Base-by-base conservation (phyloP, 345 rosid genomes). In the Gossypium bickii region DNA sequence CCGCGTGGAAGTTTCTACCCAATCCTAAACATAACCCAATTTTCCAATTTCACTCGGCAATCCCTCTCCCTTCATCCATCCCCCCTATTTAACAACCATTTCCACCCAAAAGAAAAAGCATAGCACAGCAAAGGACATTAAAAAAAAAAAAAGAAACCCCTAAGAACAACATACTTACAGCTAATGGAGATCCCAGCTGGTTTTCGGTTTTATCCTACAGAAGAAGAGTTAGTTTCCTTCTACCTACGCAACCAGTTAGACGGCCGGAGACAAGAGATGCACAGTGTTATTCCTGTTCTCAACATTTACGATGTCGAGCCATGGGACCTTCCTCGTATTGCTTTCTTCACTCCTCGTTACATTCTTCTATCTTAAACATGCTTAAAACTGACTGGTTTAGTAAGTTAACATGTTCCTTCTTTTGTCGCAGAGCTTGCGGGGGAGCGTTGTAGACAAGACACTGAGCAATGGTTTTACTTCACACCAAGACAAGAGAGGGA, bases 401-500 rank as follows among this genome's bases (percentile, higher is more conserved):
- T 52, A 49, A 48, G 56, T 27, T 56, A 11, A 72, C 75, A 56
- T 73, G 65, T 57, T 69, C 63, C 52, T 48, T 57, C 18, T 49
- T 41, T 10, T 11, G 6, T 67, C 83, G 88, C 77, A 95, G 99
- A 73, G 80, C 45, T 71, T 49, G 78, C 98, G 1, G 99, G 99
- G 68, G 86, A 80, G 79, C 47, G 69, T 66, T 93, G 96, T 69
- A 80, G 44, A 66, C 82, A 83, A 74, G 98, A 95, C 73, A 51
- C 82, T 2, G 99, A 95, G 83, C 99, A 95, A 74, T 95, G 99
- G 98, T 95, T 93, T 84, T 95, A 91, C 93, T 91, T 95, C 56
- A 77, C 85, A 10, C 91, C 92, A 15, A 87, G 94, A 78, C 97
- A 91, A 66, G 96, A 90, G 80, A 85, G 93, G 20, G 99, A 95